Conservation (phyloP, 768 basidiomycete genomes). For the Dentipellis fragilis region DNA sequence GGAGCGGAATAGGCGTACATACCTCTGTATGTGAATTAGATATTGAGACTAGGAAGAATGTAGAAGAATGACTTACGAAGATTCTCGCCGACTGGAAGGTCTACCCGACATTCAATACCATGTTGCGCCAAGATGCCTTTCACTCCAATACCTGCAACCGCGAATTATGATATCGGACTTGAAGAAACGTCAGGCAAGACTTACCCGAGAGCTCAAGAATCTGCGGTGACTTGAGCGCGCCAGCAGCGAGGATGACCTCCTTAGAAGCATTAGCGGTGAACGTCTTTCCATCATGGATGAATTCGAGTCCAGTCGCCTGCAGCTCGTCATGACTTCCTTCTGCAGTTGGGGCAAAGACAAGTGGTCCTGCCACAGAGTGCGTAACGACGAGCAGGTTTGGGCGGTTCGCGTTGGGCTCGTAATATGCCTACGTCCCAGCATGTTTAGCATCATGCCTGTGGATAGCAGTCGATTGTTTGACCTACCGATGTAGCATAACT, state of each 20-base stretch:
- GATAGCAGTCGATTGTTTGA: background rate
- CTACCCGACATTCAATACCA: background rate
- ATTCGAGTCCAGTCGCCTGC: background rate
- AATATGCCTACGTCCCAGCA: background rate
- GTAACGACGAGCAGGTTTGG: background rate
- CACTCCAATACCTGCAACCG: background rate
- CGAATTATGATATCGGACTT: no score
- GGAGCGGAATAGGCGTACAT: background rate
- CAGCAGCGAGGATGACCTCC: background rate
- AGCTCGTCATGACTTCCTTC: background rate
- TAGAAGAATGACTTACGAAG: background rate
- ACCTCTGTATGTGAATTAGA: background rate
- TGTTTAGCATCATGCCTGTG: background rate
- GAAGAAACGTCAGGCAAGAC: background rate
- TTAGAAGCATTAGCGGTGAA: background rate
- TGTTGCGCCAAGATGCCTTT: background rate
- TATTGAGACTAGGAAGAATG: background rate
- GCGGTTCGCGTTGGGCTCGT: background rate
- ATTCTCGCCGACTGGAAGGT: background rate
- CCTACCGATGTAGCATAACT: background rate
- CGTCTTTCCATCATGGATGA: background rate
- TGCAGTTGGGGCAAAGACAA: background rate
- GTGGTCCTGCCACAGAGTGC: background rate
- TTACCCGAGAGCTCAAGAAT: background rate
- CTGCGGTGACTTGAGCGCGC: background rate